These are phyloP conservation scores for Russula olivacea DNA, from an alignment of 768 basidiomycete species.

Conservation along the genomic window DNA sequence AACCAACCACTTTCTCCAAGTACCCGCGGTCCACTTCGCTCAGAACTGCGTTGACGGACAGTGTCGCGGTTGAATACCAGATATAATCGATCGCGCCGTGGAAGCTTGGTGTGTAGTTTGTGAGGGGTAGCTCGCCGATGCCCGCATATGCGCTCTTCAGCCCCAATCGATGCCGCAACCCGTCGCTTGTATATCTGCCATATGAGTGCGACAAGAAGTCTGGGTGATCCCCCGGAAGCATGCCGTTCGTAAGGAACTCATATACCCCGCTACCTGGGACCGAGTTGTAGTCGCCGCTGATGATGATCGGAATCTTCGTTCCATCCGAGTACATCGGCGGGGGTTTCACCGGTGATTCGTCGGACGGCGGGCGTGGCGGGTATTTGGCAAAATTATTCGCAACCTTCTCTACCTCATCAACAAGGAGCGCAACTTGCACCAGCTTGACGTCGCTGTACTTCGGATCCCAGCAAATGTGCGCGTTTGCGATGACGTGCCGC, in stretches of 20 bases:
- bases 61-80: conserved; percentile 74
- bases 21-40: conserved; percentile 83
- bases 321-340: conserved; percentile 76
- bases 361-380: conserved; percentile 53
- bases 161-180: conserved; percentile 69
- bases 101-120: conserved; percentile 88
- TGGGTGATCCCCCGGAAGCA: conserved; percentile 63
- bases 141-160: conserved; percentile 81
- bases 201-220: conserved; percentile 93
- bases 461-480: conserved; percentile 92
- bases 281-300: conserved; percentile 97
- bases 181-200: conserved; percentile 88
- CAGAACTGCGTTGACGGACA: conserved; percentile 77
- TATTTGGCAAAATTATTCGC: conserved; percentile 78
- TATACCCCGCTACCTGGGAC: conserved; percentile 81
- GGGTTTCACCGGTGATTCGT: conserved; percentile 40
- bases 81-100: conserved; percentile 88
- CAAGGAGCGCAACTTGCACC: conserved; percentile 85
- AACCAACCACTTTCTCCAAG: conserved; percentile 87
- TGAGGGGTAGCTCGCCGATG: conserved; percentile 60
- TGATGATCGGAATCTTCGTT: conserved; percentile 81
- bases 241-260: conserved; percentile 78
- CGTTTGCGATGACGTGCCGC: conserved; percentile 82
- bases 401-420: conserved; percentile 92
- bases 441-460: conserved; percentile 94